Evolutionary conservation across 2,329 filamentous ascomycete species (phyloP).

Genomic region (Stagonosporopsis tanaceti): DNA sequence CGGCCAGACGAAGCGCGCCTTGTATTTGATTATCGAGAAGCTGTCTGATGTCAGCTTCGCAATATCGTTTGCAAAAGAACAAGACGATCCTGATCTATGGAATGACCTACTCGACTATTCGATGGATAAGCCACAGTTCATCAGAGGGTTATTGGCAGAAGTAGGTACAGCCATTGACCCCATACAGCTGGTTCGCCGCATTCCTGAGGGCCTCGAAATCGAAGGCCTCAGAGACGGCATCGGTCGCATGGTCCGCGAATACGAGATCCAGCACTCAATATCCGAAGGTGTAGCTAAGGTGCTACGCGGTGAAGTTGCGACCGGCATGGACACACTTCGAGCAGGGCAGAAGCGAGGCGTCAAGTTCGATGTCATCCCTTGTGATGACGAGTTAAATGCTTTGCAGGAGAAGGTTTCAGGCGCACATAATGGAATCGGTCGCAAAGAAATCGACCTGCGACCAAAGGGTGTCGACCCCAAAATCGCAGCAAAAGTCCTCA

Average conservation of each 20-base stretch:
- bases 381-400: conserved; percentile 45
- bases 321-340: conserved; percentile 81
- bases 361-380: conserved; percentile 77
- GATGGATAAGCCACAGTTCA: conserved; percentile 97
- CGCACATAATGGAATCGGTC: conserved; percentile 18
- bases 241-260: conserved; percentile 90
- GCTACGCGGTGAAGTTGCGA: conserved; percentile 83
- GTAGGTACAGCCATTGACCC: conserved; percentile 94
- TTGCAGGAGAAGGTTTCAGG: conserved; percentile 19
- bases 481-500: conserved; percentile 32
- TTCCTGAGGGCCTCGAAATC: conserved; percentile 92
- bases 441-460: conserved; percentile 37
- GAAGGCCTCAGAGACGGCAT: conserved; percentile 88
- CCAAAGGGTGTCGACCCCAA: conserved; percentile 40
- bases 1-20: conserved; percentile 87
- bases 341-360: conserved; percentile 83
- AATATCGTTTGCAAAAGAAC: conserved; percentile 92
- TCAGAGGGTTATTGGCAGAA: conserved; percentile 88
- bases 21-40: conserved; percentile 94
- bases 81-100: conserved; percentile 92
- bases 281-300: conserved; percentile 88
- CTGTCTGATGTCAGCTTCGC: conserved; percentile 89
- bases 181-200: conserved; percentile 85
- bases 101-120: conserved; percentile 92
- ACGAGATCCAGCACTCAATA: conserved; percentile 94